Percentiles rank a stretch among this genome's conserved stretches.
Evolutionary conservation across 176 grass and related monocot genomes (phyloP).

Genomic region (Lolium rigidum): DNA sequence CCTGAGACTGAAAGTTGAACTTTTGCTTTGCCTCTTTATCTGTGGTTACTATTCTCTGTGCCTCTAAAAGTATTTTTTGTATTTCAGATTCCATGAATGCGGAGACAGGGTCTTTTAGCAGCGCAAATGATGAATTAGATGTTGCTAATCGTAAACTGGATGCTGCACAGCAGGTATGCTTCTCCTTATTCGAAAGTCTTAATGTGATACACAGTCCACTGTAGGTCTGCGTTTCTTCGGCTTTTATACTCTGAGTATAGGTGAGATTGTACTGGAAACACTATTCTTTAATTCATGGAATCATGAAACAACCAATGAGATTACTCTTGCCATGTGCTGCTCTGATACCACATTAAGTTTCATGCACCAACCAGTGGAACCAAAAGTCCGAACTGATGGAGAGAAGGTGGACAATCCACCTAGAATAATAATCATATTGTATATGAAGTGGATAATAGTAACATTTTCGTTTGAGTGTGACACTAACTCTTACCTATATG

Average conservation of each 20-base stretch:
- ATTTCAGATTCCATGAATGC: constrained; percentile 61
- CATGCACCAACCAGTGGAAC: too few species aligned
- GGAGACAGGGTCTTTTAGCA: constrained; percentile 52
- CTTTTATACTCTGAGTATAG: neutral
- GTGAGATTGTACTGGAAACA: constrained; percentile 12
- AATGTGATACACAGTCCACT: constrained; percentile 15
- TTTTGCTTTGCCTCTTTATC: neutral
- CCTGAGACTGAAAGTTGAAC: neutral
- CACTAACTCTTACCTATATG: constrained; percentile 4
- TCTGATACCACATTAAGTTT: too few species aligned
- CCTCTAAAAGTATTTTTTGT: constrained; percentile 9
- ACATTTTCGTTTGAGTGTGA: constrained; percentile 17
- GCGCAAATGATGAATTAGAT: constrained; percentile 61
- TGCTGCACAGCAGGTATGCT: constrained; percentile 63
- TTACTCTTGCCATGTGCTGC: too few species aligned
- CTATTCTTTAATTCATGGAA: neutral
- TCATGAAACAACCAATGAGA: neutral
- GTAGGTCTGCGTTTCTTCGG: neutral
- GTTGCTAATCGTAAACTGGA: constrained; percentile 61
- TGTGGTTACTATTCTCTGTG: neutral
- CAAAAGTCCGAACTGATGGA: too few species aligned
- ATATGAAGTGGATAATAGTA: too few species aligned
- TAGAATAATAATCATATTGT: too few species aligned
- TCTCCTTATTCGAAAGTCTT: constrained; percentile 7
- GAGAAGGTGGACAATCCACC: too few species aligned